phyloP scores from a whole-genome alignment of 2,329 filamentous ascomycete genomes.

The Colletotrichum coccodes region DNA sequence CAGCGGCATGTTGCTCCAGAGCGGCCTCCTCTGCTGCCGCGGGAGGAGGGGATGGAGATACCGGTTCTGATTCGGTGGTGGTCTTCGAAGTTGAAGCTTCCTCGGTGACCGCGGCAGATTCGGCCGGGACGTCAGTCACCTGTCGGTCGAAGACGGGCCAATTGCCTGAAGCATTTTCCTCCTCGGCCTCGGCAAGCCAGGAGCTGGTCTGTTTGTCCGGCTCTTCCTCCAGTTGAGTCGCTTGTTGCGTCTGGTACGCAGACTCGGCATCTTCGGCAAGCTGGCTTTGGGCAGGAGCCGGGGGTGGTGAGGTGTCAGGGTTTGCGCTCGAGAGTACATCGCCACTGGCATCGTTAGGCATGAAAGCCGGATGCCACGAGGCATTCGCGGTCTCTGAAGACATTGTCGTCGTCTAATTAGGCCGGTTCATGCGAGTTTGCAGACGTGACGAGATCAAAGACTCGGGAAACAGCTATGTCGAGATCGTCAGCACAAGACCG shows the following conservation, averaged over 20 bases:
- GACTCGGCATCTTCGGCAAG: constrained; percentile 4
- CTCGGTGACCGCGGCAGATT: neutral
- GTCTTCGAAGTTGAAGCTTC: neutral
- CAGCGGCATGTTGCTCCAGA: neutral
- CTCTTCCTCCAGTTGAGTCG: neutral
- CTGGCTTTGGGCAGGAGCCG: neutral
- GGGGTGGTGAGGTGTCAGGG: neutral
- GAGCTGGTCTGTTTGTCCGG: neutral
- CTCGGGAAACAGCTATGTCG: constrained; percentile 38
- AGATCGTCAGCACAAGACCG: constrained; percentile 38
- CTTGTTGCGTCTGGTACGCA: neutral
- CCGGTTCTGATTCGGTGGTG: neutral
- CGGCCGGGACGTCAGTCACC: neutral
- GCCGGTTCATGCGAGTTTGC: constrained; percentile 24
- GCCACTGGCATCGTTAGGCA: constrained; percentile 45
- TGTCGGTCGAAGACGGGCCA: constrained; percentile 37
- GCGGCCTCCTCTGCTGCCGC: neutral
- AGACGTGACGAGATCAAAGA: constrained; percentile 22
- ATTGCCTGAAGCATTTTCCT: constrained; percentile 34
- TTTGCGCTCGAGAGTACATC: constrained; percentile 21
- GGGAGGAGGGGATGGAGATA: neutral
- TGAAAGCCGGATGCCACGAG: constrained; percentile 53
- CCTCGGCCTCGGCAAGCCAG: constrained; percentile 14
- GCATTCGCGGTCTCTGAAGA: constrained; percentile 46
- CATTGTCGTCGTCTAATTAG: constrained; percentile 44